A percentile compares a stretch with the other conserved stretches of the same genome.
Conservation (phyloP, 2,329 filamentous ascomycete species). For the Colletotrichum abscissum region DNA sequence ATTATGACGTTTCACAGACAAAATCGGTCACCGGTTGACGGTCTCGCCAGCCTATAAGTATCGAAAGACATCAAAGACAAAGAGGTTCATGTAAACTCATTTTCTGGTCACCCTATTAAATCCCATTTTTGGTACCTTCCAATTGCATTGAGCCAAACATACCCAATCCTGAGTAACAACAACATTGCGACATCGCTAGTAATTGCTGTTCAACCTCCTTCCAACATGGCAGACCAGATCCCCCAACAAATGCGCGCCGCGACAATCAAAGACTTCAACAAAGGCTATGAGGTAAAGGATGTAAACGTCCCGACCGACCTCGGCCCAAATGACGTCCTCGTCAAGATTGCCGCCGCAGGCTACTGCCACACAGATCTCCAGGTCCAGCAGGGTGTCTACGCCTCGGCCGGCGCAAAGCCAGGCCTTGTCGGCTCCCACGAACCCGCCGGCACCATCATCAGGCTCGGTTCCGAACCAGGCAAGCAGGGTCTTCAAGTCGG, state of each 20-base stretch:
- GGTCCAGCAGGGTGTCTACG: slow-evolving; percentile 33
- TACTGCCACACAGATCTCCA: slow-evolving; percentile 38
- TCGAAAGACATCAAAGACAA: neutral
- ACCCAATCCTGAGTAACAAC: no score
- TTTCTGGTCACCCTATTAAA: no score
- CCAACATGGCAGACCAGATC: slow-evolving; percentile 28
- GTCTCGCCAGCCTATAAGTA: neutral
- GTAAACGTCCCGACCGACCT: slow-evolving; percentile 34
- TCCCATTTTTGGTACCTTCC: no score
- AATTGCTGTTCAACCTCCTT: no score
- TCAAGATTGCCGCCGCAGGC: slow-evolving; percentile 37
- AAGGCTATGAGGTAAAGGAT: slow-evolving; percentile 31
- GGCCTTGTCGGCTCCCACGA: slow-evolving; percentile 64
- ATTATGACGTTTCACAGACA: neutral
- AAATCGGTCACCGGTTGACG: neutral
- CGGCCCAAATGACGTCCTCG: slow-evolving; percentile 34
- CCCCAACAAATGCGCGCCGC: slow-evolving; percentile 45
- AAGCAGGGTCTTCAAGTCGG: slow-evolving; percentile 54
- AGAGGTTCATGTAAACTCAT: no score
- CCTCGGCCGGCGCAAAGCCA: slow-evolving; percentile 38
- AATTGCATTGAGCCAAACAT: no score
- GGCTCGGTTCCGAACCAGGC: slow-evolving; percentile 58
- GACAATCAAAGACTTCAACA: slow-evolving; percentile 40
- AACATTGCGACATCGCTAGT: neutral
- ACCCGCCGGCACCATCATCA: slow-evolving; percentile 71